Conservation (phyloP, 1,139 yeast species). For the Sugiyamaella castrensis region DNA sequence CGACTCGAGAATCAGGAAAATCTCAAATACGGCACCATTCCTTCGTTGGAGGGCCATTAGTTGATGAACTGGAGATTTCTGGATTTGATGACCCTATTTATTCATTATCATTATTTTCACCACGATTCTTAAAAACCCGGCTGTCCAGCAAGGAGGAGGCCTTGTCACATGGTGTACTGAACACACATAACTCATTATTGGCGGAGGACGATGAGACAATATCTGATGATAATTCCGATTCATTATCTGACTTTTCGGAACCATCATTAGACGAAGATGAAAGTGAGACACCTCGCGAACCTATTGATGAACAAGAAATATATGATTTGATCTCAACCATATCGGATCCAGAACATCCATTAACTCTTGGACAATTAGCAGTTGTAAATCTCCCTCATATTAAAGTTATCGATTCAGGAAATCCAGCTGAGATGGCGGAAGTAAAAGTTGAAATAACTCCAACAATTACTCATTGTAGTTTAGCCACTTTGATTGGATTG, state of each 20-base stretch:
- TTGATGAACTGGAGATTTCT: background rate
- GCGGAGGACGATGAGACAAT: conserved; percentile 1
- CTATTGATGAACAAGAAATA: conserved; percentile 74
- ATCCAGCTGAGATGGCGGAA: conserved; percentile 59
- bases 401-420: conserved; percentile 55
- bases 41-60: background rate
- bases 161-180: too few species aligned
- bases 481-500: conserved; percentile 92
- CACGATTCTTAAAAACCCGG: background rate
- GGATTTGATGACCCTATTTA: conserved; percentile 18
- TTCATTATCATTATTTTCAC: conserved; percentile 26
- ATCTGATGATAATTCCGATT: conserved; percentile 7
- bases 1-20: conserved; percentile 50
- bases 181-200: conserved; percentile 1
- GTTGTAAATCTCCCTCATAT: conserved; percentile 88
- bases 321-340: conserved; percentile 78
- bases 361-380: conserved; percentile 89
- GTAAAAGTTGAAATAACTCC: conserved; percentile 88
- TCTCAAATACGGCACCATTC: conserved; percentile 1
- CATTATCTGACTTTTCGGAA: conserved; percentile 9
- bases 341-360: conserved; percentile 97
- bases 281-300: conserved; percentile 44
- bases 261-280: conserved; percentile 29
- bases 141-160: too few species aligned
- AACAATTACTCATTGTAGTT: conserved; percentile 94